Evolutionary conservation across 768 basidiomycete species (phyloP).

Genomic region (Pholiota conissans): DNA sequence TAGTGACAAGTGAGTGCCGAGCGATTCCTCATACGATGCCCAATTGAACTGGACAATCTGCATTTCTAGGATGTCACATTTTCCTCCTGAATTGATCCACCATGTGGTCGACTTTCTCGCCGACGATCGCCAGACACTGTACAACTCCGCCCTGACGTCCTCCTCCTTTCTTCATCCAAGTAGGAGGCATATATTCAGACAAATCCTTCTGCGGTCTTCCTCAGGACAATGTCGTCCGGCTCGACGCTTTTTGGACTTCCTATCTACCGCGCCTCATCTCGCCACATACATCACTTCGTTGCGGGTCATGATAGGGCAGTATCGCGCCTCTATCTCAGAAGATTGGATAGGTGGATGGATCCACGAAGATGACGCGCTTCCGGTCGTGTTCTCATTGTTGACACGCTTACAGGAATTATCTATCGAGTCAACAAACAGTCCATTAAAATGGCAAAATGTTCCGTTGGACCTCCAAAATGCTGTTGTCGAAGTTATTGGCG

Average conservation of each 20-base stretch:
- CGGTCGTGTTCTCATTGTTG: background rate
- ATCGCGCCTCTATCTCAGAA: background rate
- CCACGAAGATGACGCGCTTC: background rate
- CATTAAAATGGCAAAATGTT: background rate
- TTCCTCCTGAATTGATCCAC: constrained; percentile 12
- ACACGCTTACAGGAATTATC: background rate
- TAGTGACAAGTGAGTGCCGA: background rate
- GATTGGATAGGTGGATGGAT: background rate
- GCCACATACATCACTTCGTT: constrained; percentile 5
- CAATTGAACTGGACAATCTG: background rate
- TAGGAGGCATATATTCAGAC: constrained; percentile 7
- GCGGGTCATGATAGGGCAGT: background rate
- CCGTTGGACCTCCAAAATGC: background rate
- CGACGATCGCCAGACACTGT: constrained; percentile 5
- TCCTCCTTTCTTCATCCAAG: constrained; percentile 3
- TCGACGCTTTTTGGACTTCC: background rate
- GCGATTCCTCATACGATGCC: background rate
- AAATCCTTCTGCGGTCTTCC: constrained; percentile 1
- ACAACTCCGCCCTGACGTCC: constrained; percentile 1
- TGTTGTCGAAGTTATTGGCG: background rate
- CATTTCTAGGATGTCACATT: background rate
- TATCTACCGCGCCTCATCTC: constrained; percentile 2
- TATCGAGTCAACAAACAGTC: background rate
- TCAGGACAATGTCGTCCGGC: background rate
- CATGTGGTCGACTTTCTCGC: constrained; percentile 7